Percentiles rank a stretch among this genome's conserved stretches.
phyloP scores from a whole-genome alignment of 768 basidiomycete species.

The Kwoniella botswanensis region DNA sequence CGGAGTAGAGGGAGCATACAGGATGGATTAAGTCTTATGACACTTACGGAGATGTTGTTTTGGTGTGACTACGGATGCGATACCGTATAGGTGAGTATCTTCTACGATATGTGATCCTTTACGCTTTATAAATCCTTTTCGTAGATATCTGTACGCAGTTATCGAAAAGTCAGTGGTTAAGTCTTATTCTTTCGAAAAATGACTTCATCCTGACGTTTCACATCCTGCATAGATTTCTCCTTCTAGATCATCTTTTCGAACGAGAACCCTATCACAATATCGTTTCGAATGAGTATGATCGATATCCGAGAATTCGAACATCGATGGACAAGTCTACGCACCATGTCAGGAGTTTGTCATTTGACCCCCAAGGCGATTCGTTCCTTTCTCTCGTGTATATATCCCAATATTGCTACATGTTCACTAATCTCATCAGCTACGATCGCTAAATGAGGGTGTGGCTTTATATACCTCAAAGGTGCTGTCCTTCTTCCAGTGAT shows the following conservation, averaged over 20 bases:
- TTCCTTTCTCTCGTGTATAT: constrained; percentile 5
- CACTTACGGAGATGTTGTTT: constrained; percentile 35
- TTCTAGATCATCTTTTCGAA: constrained; percentile 28
- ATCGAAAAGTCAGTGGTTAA: neutral
- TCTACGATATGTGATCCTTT: constrained; percentile 26
- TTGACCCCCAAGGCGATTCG: constrained; percentile 11
- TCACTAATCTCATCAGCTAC: neutral
- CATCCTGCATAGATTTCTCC: constrained; percentile 45
- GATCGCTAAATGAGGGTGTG: neutral
- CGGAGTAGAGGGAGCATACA: too few relatives aligned
- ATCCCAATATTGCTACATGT: constrained; percentile 7
- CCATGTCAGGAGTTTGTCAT: constrained; percentile 24
- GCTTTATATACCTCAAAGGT: constrained; percentile 32
- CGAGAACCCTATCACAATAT: constrained; percentile 37
- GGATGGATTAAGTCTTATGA: too few relatives aligned
- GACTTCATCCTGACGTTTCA: constrained; percentile 36
- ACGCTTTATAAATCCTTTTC: constrained; percentile 28
- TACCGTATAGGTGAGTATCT: constrained; percentile 33
- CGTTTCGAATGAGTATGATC: neutral
- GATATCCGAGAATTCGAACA: too few relatives aligned
- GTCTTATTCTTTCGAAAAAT: too few relatives aligned
- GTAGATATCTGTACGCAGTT: constrained; percentile 23
- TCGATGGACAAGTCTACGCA: neutral
- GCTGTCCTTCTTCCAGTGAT: constrained; percentile 29
- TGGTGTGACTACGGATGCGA: constrained; percentile 45